Evolutionary conservation across 805 yeast species (phyloP), one percentile per base, ranked within the genome.

Genomic region (Spencermartinsiella europaea): DNA sequence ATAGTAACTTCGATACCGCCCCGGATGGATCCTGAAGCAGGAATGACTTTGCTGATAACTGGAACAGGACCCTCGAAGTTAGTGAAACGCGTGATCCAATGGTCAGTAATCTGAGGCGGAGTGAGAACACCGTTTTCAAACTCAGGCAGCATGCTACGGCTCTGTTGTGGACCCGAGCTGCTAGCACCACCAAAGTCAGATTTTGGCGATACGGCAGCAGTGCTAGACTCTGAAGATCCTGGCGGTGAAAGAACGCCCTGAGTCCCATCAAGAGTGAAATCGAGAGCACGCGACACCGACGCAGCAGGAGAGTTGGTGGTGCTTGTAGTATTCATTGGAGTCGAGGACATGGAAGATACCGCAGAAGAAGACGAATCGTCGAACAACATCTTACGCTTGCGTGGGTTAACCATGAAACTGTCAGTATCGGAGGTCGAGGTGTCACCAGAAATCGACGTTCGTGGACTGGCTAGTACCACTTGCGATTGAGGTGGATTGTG

Each of bases 1-100:
- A 93, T 68, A 0, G 99, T 93, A 7, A 93, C 87, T 62, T 93
- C 99, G 38, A 90, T 82, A 16, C 99, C 99, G 54, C 99, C 99
- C 52, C 96, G 76, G 14, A 89, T 77, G 12, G 97, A 95, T 1
- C 99, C 99, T 61, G 86, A 90, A 0, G 93, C 84, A 1, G 99
- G 99, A 47, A 93, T 90, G 10, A 93, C 83, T 48, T 95, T 74
- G 62, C 88, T 90, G 44, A 91, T 82, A 0, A 74, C 63, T 1
- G 95, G 95, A 27, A 51, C 20, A n/a, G 47, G 49, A 4, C 47
- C 50, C 3, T 44, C 51, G 10, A 39, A 34, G 43, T 45, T 42
- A 10, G 65, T 77, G 34, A 21, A 40, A 25, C 34, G 31, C 7
- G 47, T 14, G 10, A 22, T 14, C 42, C 35, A 21, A 14, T 20